Evolutionary conservation across 1,284 basidiomycete species (phyloP).

Genomic region (Ustilago trichophora): DNA sequence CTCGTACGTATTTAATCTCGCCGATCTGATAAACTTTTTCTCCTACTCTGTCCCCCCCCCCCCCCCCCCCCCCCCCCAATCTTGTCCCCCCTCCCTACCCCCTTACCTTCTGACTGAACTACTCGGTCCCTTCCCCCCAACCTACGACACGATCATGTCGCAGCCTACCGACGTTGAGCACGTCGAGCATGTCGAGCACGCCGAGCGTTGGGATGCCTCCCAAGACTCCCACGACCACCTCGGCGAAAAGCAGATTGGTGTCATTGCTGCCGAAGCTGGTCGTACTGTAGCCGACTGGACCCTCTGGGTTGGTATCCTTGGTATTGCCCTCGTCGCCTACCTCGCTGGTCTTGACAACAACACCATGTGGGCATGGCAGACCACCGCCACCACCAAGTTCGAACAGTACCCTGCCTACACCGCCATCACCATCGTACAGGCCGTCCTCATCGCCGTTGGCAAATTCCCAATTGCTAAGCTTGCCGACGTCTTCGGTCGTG

Average conservation of each 20-base stretch:
- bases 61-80: background rate
- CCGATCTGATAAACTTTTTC: slow-evolving; percentile 26
- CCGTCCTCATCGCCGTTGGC: slow-evolving; percentile 62
- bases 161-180: slow-evolving; percentile 25
- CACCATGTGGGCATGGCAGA: slow-evolving; percentile 52
- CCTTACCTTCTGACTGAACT: too few relatives aligned
- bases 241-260: slow-evolving; percentile 52
- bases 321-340: slow-evolving; percentile 56
- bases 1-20: slow-evolving; percentile 4
- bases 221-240: slow-evolving; percentile 8
- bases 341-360: slow-evolving; percentile 58
- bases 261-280: slow-evolving; percentile 54
- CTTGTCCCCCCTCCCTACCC: background rate
- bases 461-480: slow-evolving; percentile 65
- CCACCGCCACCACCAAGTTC: slow-evolving; percentile 37
- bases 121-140: background rate
- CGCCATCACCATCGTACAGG: slow-evolving; percentile 50
- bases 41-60: background rate
- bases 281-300: slow-evolving; percentile 50
- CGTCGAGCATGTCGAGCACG: slow-evolving; percentile 19
- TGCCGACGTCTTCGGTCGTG: slow-evolving; percentile 64
- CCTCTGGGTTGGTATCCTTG: slow-evolving; percentile 54
- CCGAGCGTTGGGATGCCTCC: slow-evolving; percentile 8
- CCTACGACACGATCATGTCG: slow-evolving; percentile 18
- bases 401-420: slow-evolving; percentile 40